Evolutionary conservation across 1,284 basidiomycete genomes (phyloP), one percentile per base, ranked within the genome.

Genomic region (Trichosporon sp.): DNA sequence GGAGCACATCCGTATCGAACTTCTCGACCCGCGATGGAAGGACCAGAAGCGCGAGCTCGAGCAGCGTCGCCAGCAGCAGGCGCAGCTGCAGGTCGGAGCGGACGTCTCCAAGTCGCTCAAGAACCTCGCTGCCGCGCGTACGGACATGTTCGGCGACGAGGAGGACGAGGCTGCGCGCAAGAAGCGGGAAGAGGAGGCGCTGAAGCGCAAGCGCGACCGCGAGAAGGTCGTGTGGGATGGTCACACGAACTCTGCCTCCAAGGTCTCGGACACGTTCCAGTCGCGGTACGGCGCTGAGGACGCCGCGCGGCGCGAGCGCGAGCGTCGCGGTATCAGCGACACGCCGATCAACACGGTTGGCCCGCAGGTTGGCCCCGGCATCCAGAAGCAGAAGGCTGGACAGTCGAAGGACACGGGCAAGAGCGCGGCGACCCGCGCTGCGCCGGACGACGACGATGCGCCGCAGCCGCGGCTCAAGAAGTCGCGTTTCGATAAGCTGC

Each of bases 1-100:
- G 75, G 95, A 99, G 80, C 97, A 99, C 83, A 96, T 98, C 87
- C 92, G 97, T 78, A 98, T 99, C 82, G 97, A 99, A 82, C 85
- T 98, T 64, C 88, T 99, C 76, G 95, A 99, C 84, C 97, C 97
- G 51, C 90, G 91, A 78, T 98, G 95, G 95, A 97, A 97, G 82
- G 93, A 94, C 70, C 93, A 96, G 80, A 92, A 95, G 75, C 90
- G 93, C 76, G 87, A 85, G 21, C 85, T 94, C 76, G 95, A 98
- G 79, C 87, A 90, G 63, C 91, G 95, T 79, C 92, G 93, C 77
- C 91, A 91, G 7, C 94, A 97, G 80, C 89, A 93, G 8, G 92
- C 91, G 53, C 91, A 96, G 79, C 86, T 95, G 31, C 90, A 93
- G 78, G 63, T 72, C 75, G 84, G 94, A 74, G 93, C 95, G 27